Evolutionary conservation across 306 rosid species (phyloP).

Genomic region (Glycine latifolia): DNA sequence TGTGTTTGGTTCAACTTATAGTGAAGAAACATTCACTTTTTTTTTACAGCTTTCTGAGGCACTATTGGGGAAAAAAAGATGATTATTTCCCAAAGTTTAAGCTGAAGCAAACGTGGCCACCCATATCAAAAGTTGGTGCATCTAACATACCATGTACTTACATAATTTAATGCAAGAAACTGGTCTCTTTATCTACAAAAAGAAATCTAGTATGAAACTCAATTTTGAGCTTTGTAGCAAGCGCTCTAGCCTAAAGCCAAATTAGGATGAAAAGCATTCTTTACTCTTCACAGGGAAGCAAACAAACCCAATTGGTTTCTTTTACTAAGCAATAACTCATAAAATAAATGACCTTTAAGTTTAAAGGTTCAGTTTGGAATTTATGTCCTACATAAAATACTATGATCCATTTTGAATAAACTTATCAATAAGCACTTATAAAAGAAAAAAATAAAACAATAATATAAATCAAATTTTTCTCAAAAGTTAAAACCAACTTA

Average conservation of each 20-base stretch:
- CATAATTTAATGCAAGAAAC: slow-evolving; percentile 1
- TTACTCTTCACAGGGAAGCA: slow-evolving; percentile 21
- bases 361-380: slow-evolving; percentile 13
- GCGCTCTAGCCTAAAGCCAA: background rate
- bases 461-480: background rate
- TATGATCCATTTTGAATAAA: background rate
- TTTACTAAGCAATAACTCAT: background rate
- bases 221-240: background rate
- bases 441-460: background rate
- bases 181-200: background rate
- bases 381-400: slow-evolving; percentile 12
- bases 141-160: background rate
- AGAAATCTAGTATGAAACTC: background rate
- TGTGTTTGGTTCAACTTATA: background rate
- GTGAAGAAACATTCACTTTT: slow-evolving; percentile 11
- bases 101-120: background rate
- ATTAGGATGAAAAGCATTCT: slow-evolving; percentile 15
- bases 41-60: background rate
- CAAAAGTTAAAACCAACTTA: background rate
- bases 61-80: background rate
- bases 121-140: slow-evolving; percentile 9
- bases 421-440: background rate
- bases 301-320: background rate
- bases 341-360: background rate
- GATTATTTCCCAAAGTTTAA: background rate